These are phyloP conservation scores for Yueomyces sp. DNA, from an alignment of 805 yeast genomes.

Conservation along the genomic window DNA sequence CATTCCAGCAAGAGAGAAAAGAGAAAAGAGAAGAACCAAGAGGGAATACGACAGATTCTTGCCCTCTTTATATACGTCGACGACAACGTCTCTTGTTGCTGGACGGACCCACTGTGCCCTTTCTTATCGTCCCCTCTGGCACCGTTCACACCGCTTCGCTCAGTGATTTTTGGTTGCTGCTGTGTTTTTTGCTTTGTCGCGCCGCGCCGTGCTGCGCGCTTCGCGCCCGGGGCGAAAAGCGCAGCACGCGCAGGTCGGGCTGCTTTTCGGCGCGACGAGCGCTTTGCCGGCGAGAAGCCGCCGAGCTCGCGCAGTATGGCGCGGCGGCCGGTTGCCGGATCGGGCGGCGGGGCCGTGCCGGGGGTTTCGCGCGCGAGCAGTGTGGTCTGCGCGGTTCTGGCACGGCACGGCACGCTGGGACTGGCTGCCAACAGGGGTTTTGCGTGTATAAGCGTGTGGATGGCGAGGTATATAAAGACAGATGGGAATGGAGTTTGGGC, in stretches of 20 bases:
- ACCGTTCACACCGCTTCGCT: too few relatives aligned
- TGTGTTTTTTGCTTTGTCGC: background rate
- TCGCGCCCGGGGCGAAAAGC: constrained; percentile 14
- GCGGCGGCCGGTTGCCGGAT: background rate
- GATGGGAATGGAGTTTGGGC: too few relatives aligned
- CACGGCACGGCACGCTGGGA: background rate
- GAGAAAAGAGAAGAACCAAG: background rate
- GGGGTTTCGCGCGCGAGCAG: background rate
- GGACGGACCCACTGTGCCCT: background rate
- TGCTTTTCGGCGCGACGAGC: constrained; percentile 9
- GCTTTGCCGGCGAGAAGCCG: constrained; percentile 8
- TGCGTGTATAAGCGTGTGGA: too few relatives aligned
- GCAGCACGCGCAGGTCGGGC: constrained; percentile 12
- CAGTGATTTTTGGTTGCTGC: too few relatives aligned
- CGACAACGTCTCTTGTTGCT: background rate
- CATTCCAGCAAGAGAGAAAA: background rate
- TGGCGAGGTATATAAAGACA: too few relatives aligned
- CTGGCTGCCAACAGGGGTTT: background rate
- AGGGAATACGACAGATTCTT: background rate
- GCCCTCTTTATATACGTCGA: background rate
- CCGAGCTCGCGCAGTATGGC: background rate
- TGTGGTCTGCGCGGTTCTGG: background rate
- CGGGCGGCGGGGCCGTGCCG: background rate
- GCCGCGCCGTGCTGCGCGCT: constrained; percentile 1
- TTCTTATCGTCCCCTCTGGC: too few relatives aligned